Evolutionary conservation across 345 rosid species (phyloP), one percentile per base, ranked within the genome.

Genomic region (Garcia nutans): DNA sequence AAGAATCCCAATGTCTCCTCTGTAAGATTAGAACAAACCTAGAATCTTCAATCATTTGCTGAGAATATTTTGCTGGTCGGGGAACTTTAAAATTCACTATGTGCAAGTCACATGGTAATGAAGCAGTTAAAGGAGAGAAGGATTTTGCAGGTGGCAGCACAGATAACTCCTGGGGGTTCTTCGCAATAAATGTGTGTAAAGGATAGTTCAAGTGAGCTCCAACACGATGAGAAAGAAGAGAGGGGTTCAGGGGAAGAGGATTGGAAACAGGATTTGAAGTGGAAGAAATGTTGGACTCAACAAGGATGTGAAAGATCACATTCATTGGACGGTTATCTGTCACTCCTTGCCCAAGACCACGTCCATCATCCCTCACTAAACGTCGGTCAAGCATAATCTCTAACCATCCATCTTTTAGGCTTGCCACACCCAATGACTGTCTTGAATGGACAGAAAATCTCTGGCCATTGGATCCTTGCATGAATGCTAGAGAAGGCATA

Each of bases 341-440:
- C 80, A 96, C 95, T 26, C 99, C 99, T 86, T 92, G 98, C 61
- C 99, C 98, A 12, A 96, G 95, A 74, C 99, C 99, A 83, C 99
- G 99, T 2, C 98, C 98, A 64, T 96, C 99, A 77, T 96, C 99
- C 55, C 80, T 87, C 2, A 75, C 77, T 76, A 96, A 83, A 50
- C 99, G 90, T 8, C 99, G 93, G 74, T 93, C 99, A 70, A 96
- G 83, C 98, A 96, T 93, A 78, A 96, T 89, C 88, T 96, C 99
- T 44, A 96, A 77, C 97, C 98, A 96, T 76, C 99, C 98, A 49
- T 88, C 87, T 82, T 82, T 78, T 62, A 86, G 94, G 81, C 91
- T 86, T 41, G 97, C 97, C 44, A 71, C 93, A 71, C 98, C 99
- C 22, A 96, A 78, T 15, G 98, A 87, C 81, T 96, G 97, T 71